These are phyloP conservation scores for Trichoderma arundinaceum DNA, from an alignment of 2,329 filamentous ascomycete genomes.

Conservation along the genomic window DNA sequence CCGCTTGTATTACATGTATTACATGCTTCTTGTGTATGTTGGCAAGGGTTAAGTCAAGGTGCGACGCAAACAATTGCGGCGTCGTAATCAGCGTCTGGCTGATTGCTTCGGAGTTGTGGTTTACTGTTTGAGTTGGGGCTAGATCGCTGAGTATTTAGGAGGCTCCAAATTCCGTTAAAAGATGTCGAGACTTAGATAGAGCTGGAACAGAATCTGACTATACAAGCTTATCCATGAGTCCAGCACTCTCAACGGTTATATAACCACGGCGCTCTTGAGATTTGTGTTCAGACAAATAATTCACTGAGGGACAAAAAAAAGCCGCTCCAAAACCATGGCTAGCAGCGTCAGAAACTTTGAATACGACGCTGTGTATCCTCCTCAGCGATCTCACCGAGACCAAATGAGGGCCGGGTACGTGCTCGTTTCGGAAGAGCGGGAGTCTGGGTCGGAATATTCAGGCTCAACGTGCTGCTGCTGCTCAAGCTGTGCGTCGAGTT, in stretches of 20 bases:
- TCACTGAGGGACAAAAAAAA: not conserved
- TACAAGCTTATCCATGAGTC: not conserved
- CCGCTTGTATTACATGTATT: conserved; percentile 1
- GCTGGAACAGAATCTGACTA: not conserved
- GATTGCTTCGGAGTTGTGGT: not conserved
- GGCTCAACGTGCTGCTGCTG: conserved; percentile 27
- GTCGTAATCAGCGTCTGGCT: conserved; percentile 4
- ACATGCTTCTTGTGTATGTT: conserved; percentile 1
- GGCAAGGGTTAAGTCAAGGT: conserved; percentile 17
- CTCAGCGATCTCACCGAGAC: not conserved
- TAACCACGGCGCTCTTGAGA: not conserved
- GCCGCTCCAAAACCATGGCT: not conserved
- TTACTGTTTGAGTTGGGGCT: not conserved
- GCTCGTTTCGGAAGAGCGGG: conserved; percentile 5
- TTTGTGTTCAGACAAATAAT: not conserved
- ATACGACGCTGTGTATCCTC: too few relatives aligned
- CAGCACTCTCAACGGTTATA: not conserved
- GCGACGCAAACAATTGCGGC: conserved; percentile 28
- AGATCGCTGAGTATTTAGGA: not conserved
- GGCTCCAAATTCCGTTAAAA: not conserved
- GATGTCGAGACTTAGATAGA: not conserved
- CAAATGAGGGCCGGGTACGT: conserved; percentile 13
- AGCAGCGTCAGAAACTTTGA: not conserved
- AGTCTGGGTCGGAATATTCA: conserved; percentile 27
- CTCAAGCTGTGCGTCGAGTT: conserved; percentile 17